phyloP scores from a whole-genome alignment of 1,284 basidiomycete genomes.

The Leccinum olivaceoglutinosum region DNA sequence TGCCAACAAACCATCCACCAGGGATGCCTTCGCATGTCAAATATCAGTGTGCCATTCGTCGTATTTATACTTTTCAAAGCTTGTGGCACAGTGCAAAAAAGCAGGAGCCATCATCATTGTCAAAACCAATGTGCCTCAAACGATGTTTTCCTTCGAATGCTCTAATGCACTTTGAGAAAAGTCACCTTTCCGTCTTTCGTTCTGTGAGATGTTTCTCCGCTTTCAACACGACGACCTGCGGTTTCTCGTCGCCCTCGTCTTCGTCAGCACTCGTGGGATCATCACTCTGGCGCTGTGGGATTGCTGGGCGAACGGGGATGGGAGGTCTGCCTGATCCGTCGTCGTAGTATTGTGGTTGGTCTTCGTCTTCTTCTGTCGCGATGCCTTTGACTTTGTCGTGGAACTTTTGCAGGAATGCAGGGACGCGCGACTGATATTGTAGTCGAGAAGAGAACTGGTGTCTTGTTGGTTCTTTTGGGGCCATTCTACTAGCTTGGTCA shows the following conservation, averaged over 20 bases:
- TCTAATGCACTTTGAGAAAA: constrained; percentile 75
- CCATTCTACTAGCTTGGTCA: constrained; percentile 31
- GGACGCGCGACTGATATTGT: constrained; percentile 47
- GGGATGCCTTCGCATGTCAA: constrained; percentile 53
- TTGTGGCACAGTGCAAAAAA: constrained; percentile 38
- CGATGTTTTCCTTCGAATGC: constrained; percentile 85
- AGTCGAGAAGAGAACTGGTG: constrained; percentile 62
- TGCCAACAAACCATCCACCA: constrained; percentile 51
- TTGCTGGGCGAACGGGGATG: constrained; percentile 69
- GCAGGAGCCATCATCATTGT: constrained; percentile 54
- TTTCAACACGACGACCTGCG: constrained; percentile 80
- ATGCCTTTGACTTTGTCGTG: constrained; percentile 54
- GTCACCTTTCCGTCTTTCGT: constrained; percentile 65
- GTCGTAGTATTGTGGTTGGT: constrained; percentile 38
- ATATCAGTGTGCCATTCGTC: neutral
- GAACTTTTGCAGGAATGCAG: constrained; percentile 56
- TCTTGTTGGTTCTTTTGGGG: constrained; percentile 61
- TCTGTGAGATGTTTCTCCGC: constrained; percentile 79
- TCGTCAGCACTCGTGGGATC: constrained; percentile 74
- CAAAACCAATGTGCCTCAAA: constrained; percentile 81
- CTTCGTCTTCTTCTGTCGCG: constrained; percentile 34
- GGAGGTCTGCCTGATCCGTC: constrained; percentile 64
- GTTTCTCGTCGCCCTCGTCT: constrained; percentile 74
- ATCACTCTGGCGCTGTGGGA: constrained; percentile 63
- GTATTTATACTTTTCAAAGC: constrained; percentile 24